Conservation (phyloP, 2,329 filamentous ascomycete species). For the Xylaria sp. region DNA sequence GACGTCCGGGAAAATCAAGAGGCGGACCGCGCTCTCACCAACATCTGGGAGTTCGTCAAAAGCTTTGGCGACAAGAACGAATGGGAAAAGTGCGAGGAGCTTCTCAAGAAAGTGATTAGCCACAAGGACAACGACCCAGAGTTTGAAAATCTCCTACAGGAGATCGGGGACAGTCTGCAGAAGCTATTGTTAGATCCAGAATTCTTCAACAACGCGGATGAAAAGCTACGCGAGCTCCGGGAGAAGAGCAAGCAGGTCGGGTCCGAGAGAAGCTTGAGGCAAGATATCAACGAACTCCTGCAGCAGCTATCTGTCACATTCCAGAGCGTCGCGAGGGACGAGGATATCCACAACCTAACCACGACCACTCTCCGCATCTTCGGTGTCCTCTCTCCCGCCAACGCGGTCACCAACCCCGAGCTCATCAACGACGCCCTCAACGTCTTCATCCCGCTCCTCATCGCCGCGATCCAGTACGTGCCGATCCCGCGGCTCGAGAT, state of each 20-base stretch:
- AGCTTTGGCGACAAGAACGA: constrained; percentile 75
- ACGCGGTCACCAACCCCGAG: constrained; percentile 67
- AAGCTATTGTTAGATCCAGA: constrained; percentile 82
- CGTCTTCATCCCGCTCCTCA: constrained; percentile 76
- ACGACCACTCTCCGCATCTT: constrained; percentile 69
- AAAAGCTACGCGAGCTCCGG: constrained; percentile 54
- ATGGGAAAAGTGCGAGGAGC: constrained; percentile 75
- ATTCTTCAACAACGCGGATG: constrained; percentile 77
- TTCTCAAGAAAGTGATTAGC: constrained; percentile 70
- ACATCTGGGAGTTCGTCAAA: constrained; percentile 79
- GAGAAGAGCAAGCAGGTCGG: constrained; percentile 64
- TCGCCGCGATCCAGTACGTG: constrained; percentile 80
- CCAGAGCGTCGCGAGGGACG: constrained; percentile 69
- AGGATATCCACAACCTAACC: constrained; percentile 70
- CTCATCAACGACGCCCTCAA: constrained; percentile 76
- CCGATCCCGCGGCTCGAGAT: constrained; percentile 91
- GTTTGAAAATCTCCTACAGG: constrained; percentile 75
- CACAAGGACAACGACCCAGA: constrained; percentile 78
- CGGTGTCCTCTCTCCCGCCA: constrained; percentile 67
- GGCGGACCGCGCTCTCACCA: constrained; percentile 73
- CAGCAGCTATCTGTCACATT: constrained; percentile 70
- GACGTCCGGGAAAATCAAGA: constrained; percentile 75
- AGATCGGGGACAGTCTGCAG: constrained; percentile 75
- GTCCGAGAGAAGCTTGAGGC: constrained; percentile 66
- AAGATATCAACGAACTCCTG: constrained; percentile 74